Conservation (phyloP, 352 stramenopile genomes). For the Globisporangium solare region DNA sequence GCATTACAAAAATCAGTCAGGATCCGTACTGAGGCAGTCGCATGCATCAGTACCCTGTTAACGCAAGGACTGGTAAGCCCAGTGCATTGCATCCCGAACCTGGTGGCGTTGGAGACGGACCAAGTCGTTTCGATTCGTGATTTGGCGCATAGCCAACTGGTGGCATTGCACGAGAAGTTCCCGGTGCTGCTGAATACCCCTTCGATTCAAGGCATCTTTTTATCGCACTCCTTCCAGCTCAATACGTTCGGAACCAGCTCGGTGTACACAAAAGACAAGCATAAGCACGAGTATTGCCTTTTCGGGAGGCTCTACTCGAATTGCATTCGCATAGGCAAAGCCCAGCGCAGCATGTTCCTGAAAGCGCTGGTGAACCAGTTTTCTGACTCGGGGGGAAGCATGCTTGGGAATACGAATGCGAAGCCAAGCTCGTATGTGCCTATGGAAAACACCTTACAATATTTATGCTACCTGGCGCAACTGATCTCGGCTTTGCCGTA, state of each 20-base stretch:
- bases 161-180: constrained; percentile 60
- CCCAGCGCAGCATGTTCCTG: constrained; percentile 54
- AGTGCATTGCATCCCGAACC: constrained; percentile 65
- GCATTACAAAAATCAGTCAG: constrained; percentile 45
- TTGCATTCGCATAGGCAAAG: constrained; percentile 44
- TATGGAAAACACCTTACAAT: constrained; percentile 37
- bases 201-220: constrained; percentile 51
- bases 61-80: constrained; percentile 79
- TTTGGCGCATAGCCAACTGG: constrained; percentile 56
- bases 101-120: constrained; percentile 81
- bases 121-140: constrained; percentile 60
- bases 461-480: constrained; percentile 71
- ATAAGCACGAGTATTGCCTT: constrained; percentile 65
- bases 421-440: background rate
- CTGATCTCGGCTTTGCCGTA: constrained; percentile 71
- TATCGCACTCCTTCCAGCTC: constrained; percentile 68
- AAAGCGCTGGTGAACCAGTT: constrained; percentile 72
- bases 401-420: constrained; percentile 20
- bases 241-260: constrained; percentile 42
- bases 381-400: constrained; percentile 39
- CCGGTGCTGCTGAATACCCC: constrained; percentile 43
- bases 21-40: constrained; percentile 66
- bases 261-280: constrained; percentile 56
- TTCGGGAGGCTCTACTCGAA: constrained; percentile 66
- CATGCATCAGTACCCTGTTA: constrained; percentile 59